Base-by-base conservation (phyloP, 768 basidiomycete species). In the Terana coerulea region DNA sequence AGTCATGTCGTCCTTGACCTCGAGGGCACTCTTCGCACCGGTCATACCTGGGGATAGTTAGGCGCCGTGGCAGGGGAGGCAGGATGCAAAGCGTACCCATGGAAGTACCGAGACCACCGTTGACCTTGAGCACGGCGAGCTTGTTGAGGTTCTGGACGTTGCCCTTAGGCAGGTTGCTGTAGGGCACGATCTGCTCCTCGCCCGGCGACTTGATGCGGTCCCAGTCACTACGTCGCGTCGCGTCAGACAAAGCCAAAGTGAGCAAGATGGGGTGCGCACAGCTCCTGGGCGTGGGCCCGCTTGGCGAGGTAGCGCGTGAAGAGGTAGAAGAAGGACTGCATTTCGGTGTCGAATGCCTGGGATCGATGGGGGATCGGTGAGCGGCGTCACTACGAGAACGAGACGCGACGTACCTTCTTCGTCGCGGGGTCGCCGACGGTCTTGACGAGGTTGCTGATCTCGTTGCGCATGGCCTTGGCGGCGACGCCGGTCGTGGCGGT, bases 401-500 rank as follows among this genome's bases (percentile, higher is more conserved):
- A 55, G 57, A 44, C 48, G 50, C 46, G 28, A 30, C 51, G 47
- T 51, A 91, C 95, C 86, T 88, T 91, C 75, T 88, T 90, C 50
- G 88, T 86, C 34, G 76, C 67, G 26, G 81, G 77, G 58, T 98
- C 90, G 57, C 82, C 76, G 65, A 95, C 89, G 55, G 86, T 86
- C 66, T 78, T 75, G 64, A 98, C 92, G 78, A 99, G 89, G 65
- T 83, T 83, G 69, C 88, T 88, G 73, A 99, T 87, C 76, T 98
- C 97, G 68, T 98, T 97, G 76, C 93, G 86, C 95, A 98, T 98
- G 50, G 93, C 78, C 76, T 97, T 98, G 83, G 80, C 77, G 15
- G 75, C 75, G 51, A 80, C 75, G 53, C 76, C 76, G 10, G 77
- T 79, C 33, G 73, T 95, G 57, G 95, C 95, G n/a, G 92, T 95